Base-by-base conservation (phyloP, 257 asterid genomes). In the Przewalskia tangutica region DNA sequence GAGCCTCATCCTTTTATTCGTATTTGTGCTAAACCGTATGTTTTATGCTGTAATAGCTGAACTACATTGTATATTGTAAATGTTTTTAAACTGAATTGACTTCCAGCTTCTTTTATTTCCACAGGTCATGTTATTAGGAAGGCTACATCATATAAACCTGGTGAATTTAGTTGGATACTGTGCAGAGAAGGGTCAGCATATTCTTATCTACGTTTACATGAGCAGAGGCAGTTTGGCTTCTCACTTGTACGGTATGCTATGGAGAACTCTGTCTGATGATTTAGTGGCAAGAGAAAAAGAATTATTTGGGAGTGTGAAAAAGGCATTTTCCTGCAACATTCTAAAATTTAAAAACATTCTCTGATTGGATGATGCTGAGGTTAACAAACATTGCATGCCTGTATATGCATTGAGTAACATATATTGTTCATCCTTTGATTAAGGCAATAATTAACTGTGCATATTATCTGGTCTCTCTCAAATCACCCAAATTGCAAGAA, bases 131-230 rank as follows among this genome's bases (percentile, higher is more conserved):
- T 85, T 95, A 88, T 86, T 95, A 66, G 99, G 97, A 87, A 90
- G 99, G 91, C 87, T 95, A 85, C 99, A 93, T 88, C 99, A 95
- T 78, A 89, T 97, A 85, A 95, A 93, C 93, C 97, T 95, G 51
- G 99, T 93, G 90, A 95, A 95, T 91, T 91, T 95, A 93, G 90
- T 93, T 66, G 99, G 99, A 78, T 95, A 91, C 73, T 95, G 99
- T 82, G 97, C 98, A 66, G 99, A 95, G 88, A 95, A 90, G 91
- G 92, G 89, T 86, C 97, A 93, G 81, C 92, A 91, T 85, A 92
- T 95, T 91, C 98, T 95, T 82, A 89, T 95, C 82, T 95, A 95
- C 42, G 97, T 93, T 46, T 92, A 89, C 86, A 95, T 95, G 99
- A 92, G 93, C 84, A 86, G 92, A 87, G 99, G 99, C 85, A 92